These are phyloP conservation scores for Metschnikowia aberdeeniae DNA, from an alignment of 805 yeast genomes.

Conservation along the genomic window DNA sequence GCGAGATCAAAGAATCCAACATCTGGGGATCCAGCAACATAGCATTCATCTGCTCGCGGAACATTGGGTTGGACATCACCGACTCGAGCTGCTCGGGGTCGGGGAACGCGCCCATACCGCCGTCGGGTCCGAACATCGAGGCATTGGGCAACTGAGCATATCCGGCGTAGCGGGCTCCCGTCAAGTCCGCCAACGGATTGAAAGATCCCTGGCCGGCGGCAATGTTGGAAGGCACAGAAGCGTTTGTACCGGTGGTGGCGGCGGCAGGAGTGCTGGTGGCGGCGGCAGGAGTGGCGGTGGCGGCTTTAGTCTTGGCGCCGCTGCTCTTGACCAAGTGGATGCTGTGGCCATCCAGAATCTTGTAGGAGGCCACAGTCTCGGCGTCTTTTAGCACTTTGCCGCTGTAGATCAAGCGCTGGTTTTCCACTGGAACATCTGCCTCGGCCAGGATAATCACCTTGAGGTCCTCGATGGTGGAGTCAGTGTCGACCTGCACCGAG, in stretches of 20 bases:
- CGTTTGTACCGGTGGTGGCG: conserved; percentile 2
- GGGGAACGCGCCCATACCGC: conserved; percentile 75
- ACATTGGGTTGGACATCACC: conserved; percentile 77
- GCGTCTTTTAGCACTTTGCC: conserved; percentile 89
- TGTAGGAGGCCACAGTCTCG: conserved; percentile 70
- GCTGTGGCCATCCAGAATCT: conserved; percentile 81
- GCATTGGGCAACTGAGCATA: conserved; percentile 82
- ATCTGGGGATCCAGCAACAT: conserved; percentile 85
- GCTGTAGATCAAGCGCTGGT: conserved; percentile 86
- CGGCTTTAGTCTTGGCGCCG: conserved; percentile 26
- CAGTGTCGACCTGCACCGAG: conserved; percentile 52
- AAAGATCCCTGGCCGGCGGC: conserved; percentile 86
- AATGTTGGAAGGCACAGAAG: conserved; percentile 64
- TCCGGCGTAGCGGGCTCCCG: conserved; percentile 96
- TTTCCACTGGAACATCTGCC: conserved; percentile 65
- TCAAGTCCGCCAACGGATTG: conserved; percentile 86
- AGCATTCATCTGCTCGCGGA: conserved; percentile 77
- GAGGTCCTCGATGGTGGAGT: conserved; percentile 60
- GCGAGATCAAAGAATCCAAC: conserved; percentile 75
- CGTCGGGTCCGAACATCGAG: conserved; percentile 90
- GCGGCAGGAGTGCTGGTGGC: neutral
- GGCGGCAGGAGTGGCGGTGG: conserved; percentile 18
- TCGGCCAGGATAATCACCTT: conserved; percentile 60
- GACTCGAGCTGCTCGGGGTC: conserved; percentile 68
- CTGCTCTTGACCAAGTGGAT: conserved; percentile 81